Evolutionary conservation across 306 rosid genomes (phyloP).

Genomic region (Macrotyloma uniflorum): DNA sequence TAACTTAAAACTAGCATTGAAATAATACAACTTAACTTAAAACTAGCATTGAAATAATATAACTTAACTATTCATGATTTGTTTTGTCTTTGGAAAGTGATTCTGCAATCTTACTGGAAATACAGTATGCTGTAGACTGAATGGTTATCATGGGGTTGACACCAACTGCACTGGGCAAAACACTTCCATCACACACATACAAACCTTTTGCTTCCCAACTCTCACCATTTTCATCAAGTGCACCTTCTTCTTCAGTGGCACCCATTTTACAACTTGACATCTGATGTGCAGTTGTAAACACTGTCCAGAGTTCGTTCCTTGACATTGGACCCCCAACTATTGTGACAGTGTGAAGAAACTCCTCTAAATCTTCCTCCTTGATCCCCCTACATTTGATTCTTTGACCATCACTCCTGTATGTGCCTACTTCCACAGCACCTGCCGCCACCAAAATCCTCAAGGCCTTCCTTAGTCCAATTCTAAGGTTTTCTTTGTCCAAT

Average conservation of each 20-base stretch:
- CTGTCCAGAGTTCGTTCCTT: constrained; percentile 61
- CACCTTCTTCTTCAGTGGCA: constrained; percentile 66
- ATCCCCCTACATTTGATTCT: constrained; percentile 67
- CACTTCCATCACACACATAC: constrained; percentile 87
- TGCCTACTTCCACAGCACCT: constrained; percentile 93
- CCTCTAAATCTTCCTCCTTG: constrained; percentile 64
- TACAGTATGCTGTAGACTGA: constrained; percentile 81
- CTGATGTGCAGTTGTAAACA: constrained; percentile 74
- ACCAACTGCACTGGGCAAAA: constrained; percentile 85
- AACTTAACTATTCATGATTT: not conserved
- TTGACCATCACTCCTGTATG: constrained; percentile 92
- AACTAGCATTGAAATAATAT: not conserved
- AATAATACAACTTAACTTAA: not conserved
- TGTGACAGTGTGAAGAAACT: constrained; percentile 65
- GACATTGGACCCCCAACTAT: constrained; percentile 68
- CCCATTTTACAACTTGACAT: constrained; percentile 89
- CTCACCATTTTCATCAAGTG: constrained; percentile 78
- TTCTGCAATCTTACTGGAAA: constrained; percentile 71
- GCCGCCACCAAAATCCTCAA: constrained; percentile 82
- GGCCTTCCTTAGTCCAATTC: constrained; percentile 65
- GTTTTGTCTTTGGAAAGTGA: constrained; percentile 44
- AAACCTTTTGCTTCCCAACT: constrained; percentile 92
- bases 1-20: not conserved
- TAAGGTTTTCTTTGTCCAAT: constrained; percentile 69
- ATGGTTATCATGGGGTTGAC: constrained; percentile 97